These are phyloP conservation scores for Thielaviopsis musarum DNA, from an alignment of 2,329 filamentous ascomycete species.

Conservation along the genomic window DNA sequence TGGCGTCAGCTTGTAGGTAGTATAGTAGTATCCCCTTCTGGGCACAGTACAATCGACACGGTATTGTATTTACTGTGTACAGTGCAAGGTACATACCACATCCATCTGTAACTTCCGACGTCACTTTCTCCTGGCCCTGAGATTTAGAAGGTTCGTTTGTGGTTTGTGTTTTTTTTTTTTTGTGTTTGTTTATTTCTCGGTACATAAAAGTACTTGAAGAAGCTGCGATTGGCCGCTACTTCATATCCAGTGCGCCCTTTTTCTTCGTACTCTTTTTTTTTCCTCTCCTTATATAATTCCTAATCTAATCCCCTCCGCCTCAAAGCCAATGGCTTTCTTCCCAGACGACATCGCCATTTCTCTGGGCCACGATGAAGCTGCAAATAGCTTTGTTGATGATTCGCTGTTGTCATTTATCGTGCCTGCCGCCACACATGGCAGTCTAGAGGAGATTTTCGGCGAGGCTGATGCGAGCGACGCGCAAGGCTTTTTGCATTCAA, in stretches of 20 bases:
- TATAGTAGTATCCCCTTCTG: background rate
- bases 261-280: background rate
- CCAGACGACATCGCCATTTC: conserved; percentile 19
- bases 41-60: background rate
- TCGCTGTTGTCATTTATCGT: conserved; percentile 45
- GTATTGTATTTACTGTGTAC: background rate
- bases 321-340: conserved; percentile 16
- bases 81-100: background rate
- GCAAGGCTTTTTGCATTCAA: conserved; percentile 34
- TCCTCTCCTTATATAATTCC: background rate
- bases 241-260: background rate
- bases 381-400: conserved; percentile 34
- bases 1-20: conserved; percentile 3
- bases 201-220: no score
- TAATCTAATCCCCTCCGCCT: background rate
- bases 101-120: background rate
- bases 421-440: conserved; percentile 36
- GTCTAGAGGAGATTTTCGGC: conserved; percentile 34
- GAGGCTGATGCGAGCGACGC: conserved; percentile 22
- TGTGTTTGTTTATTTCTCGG: background rate
- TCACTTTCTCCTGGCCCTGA: background rate
- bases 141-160: background rate
- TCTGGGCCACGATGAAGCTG: conserved; percentile 16
- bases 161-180: no score
- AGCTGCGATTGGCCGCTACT: background rate